phyloP scores from a whole-genome alignment of 2,329 filamentous ascomycete species.

The Nigrospora osmanthi region DNA sequence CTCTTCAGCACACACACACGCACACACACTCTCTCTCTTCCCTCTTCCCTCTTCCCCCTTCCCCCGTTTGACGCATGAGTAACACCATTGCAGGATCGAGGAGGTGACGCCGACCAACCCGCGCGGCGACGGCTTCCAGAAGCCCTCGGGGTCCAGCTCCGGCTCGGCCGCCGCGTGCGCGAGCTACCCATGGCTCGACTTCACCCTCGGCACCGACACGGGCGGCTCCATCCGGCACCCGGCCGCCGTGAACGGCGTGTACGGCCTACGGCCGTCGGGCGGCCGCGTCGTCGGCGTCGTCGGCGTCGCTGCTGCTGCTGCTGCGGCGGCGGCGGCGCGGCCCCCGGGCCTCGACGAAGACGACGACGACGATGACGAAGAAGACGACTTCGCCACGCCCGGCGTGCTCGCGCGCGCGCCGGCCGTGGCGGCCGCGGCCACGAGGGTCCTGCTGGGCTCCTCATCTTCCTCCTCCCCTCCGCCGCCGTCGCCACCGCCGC shows the following conservation, averaged over 20 bases:
- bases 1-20: too few relatives aligned
- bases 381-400: conserved; percentile 4
- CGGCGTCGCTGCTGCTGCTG: too few relatives aligned
- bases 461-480: background rate
- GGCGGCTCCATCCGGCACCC: conserved; percentile 11
- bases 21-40: too few relatives aligned
- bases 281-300: too few relatives aligned
- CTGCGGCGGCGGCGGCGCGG: too few relatives aligned
- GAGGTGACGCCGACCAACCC: conserved; percentile 11
- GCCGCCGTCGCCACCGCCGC: too few relatives aligned
- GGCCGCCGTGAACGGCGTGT: conserved; percentile 10
- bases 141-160: conserved; percentile 9
- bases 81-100: conserved; percentile 2
- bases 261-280: conserved; percentile 8
- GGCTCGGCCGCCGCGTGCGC: conserved; percentile 8
- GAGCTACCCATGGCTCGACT: conserved; percentile 11
- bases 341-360: too few relatives aligned
- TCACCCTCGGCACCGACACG: conserved; percentile 11
- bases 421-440: conserved; percentile 1
- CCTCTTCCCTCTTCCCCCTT: too few relatives aligned
- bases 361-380: conserved; percentile 4
- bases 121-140: conserved; percentile 9
- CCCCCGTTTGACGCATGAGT: too few relatives aligned
- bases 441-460: conserved; percentile 2
- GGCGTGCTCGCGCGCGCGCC: conserved; percentile 11